Base-by-base conservation (phyloP, 2,329 filamentous ascomycete species). In the Ascochyta pisi region DNA sequence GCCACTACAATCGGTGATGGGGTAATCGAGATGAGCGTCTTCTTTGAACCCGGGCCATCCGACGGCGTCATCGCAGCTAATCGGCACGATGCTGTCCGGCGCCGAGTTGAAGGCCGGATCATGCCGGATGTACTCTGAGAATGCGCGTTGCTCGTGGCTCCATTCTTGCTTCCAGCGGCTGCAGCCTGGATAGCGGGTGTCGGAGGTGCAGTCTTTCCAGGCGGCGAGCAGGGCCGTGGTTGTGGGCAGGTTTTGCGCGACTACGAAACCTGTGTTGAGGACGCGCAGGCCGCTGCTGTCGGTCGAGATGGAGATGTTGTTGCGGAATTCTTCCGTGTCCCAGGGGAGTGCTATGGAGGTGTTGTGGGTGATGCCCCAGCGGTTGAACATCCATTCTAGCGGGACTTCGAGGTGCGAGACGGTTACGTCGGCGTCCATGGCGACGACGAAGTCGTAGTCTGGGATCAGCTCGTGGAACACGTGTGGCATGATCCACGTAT, bases 371-470 rank as follows among this genome's bases (percentile, higher is more conserved):
- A 50, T 80, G 69, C 51, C 73, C 80, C 80, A 82, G 38, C 77
- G 73, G 61, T 79, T 80, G 62, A 82, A 73, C 15, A 82, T 73
- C 76, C 78, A 82, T 65, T 82, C 80, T 12, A 81, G 54, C 2
- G 80, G 79, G 2, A 82, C 63, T 39, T 80, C 72, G 0, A 76
- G 73, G 46, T 81, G 72, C 1, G 73, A 66, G 46, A 81, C 73
- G 6, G 76, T 71, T 26, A 73, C 77, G 57, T 82, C 80, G 26
- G 78, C 75, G 60, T 82, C 80, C 53, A 81, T 63, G 46, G 78
- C 77, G 42, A 82, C 67, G 24, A 82, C 75, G 8, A 79, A 75
- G 4, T 77, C 67, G 65, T 82, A 78, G 0, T 70, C 54, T 16
- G 70, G 66, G 24, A 81, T 66, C 1, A 78, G 71, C 22, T 79